phyloP scores from a whole-genome alignment of 805 yeast species.

The Yamadazyma paraphyllophila region DNA sequence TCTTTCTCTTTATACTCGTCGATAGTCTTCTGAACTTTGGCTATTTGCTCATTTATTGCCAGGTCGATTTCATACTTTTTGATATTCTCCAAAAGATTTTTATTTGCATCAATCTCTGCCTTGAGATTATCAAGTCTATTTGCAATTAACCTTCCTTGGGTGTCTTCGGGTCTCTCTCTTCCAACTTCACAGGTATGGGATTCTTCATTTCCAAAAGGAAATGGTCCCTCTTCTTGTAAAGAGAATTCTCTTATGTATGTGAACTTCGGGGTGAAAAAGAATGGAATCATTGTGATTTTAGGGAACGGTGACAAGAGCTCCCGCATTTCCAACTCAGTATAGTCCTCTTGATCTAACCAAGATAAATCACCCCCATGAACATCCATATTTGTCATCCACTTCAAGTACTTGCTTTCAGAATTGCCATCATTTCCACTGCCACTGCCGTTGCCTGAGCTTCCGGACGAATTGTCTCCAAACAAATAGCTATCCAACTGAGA shows the following conservation, averaged over 20 bases:
- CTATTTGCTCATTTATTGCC: constrained; percentile 17
- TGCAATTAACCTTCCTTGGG: constrained; percentile 47
- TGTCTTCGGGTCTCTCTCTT: constrained; percentile 49
- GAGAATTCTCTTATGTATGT: constrained; percentile 57
- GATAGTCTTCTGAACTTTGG: constrained; percentile 7
- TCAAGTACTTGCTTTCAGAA: constrained; percentile 10
- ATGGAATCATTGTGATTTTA: constrained; percentile 43
- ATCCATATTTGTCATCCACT: constrained; percentile 24
- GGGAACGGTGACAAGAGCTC: constrained; percentile 43
- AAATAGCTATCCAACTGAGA: constrained; percentile 17
- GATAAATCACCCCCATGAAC: constrained; percentile 29
- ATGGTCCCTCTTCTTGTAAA: constrained; percentile 41
- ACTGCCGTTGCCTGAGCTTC: constrained; percentile 6
- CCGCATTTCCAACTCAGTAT: constrained; percentile 60
- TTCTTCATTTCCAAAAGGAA: constrained; percentile 59
- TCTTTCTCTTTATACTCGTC: constrained; percentile 20
- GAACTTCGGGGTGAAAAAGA: constrained; percentile 54
- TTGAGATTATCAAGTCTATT: constrained; percentile 17
- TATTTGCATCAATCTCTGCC: constrained; percentile 27
- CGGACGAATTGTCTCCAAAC: constrained; percentile 9
- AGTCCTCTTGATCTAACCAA: constrained; percentile 81
- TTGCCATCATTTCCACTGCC: background rate
- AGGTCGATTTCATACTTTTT: constrained; percentile 4
- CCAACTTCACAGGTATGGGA: constrained; percentile 69
- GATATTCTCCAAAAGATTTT: constrained; percentile 17